A percentile compares a stretch with the other conserved stretches of the same genome.
Evolutionary conservation across 2,329 filamentous ascomycete genomes (phyloP).

Genomic region (Fusarium sororula): DNA sequence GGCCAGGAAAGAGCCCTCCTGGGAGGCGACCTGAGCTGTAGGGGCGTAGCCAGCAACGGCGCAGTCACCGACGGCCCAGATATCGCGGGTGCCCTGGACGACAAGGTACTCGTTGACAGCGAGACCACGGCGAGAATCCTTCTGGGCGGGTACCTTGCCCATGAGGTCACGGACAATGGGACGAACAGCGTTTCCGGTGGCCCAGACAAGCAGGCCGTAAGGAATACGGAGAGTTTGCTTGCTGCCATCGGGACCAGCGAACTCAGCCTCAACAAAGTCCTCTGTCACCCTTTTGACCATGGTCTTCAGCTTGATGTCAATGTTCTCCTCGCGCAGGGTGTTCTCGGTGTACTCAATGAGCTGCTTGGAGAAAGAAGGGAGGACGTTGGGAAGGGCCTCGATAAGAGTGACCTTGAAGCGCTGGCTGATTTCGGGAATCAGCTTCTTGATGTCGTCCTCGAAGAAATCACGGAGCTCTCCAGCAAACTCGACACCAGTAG

Average conservation of each 20-base stretch:
- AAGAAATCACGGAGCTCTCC: constrained; percentile 99
- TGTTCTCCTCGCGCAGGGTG: constrained; percentile 98
- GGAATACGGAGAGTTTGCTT: constrained; percentile 85
- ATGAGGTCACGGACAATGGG: constrained; percentile 92
- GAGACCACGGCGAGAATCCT: constrained; percentile 92
- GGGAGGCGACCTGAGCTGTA: constrained; percentile 93
- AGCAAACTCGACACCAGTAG: constrained; percentile 97
- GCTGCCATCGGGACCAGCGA: constrained; percentile 80
- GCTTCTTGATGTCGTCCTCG: constrained; percentile 96
- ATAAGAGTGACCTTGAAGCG: constrained; percentile 98
- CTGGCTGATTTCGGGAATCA: constrained; percentile 93
- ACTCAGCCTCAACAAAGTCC: constrained; percentile 91
- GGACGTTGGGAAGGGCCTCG: constrained; percentile 93
- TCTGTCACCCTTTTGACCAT: constrained; percentile 98
- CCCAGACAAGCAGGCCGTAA: constrained; percentile 97
- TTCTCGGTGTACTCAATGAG: constrained; percentile 99
- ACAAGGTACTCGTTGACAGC: constrained; percentile 99
- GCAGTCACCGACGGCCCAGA: constrained; percentile 98
- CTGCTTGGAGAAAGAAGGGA: constrained; percentile 99
- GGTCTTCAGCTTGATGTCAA: constrained; percentile 97
- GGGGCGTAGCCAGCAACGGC: constrained; percentile 97
- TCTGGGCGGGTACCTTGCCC: constrained; percentile 90
- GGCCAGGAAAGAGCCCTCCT: constrained; percentile 95
- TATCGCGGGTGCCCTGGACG: constrained; percentile 94
- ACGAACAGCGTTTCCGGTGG: constrained; percentile 94